Evolutionary conservation across 2,329 filamentous ascomycete species (phyloP).

Genomic region (Hypoxylon sp.): DNA sequence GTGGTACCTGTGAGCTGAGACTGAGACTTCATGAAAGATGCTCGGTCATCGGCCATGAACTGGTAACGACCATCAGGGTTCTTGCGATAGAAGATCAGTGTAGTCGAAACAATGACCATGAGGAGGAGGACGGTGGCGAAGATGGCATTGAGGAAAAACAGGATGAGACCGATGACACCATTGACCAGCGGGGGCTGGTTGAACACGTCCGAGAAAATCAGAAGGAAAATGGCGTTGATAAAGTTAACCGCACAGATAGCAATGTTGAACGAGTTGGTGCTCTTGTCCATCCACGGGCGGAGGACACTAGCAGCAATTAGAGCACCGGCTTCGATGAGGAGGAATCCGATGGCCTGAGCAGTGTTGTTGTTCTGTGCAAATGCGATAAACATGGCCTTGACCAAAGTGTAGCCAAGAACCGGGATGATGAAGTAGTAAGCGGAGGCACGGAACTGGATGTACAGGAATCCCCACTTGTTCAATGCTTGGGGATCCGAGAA

Average conservation of each 20-base stretch:
- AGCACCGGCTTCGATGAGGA: slow-evolving; percentile 81
- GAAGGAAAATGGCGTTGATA: slow-evolving; percentile 82
- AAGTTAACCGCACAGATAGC: slow-evolving; percentile 87
- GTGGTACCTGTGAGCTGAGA: slow-evolving; percentile 78
- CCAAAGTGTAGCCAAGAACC: slow-evolving; percentile 76
- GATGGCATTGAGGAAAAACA: slow-evolving; percentile 85
- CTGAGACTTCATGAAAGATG: slow-evolving; percentile 92
- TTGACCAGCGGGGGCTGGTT: slow-evolving; percentile 82
- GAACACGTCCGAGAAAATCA: slow-evolving; percentile 87
- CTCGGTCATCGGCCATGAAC: slow-evolving; percentile 89
- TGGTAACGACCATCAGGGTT: slow-evolving; percentile 90
- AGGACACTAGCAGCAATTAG: slow-evolving; percentile 81
- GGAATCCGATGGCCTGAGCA: slow-evolving; percentile 81
- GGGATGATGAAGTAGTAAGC: slow-evolving; percentile 91
- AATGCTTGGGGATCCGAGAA: slow-evolving; percentile 87
- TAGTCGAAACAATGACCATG: slow-evolving; percentile 78
- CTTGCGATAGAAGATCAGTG: slow-evolving; percentile 81
- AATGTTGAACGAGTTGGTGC: slow-evolving; percentile 92
- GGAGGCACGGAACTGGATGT: slow-evolving; percentile 89
- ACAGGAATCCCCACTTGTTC: slow-evolving; percentile 94
- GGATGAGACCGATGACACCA: slow-evolving; percentile 85
- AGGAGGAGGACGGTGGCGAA: slow-evolving; percentile 83
- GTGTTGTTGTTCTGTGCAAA: slow-evolving; percentile 77
- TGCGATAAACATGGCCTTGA: slow-evolving; percentile 87
- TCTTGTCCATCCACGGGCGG: slow-evolving; percentile 96